Base-by-base conservation (phyloP, 2,329 filamentous ascomycete species). In the Paracorniculantispora psalliotae region DNA sequence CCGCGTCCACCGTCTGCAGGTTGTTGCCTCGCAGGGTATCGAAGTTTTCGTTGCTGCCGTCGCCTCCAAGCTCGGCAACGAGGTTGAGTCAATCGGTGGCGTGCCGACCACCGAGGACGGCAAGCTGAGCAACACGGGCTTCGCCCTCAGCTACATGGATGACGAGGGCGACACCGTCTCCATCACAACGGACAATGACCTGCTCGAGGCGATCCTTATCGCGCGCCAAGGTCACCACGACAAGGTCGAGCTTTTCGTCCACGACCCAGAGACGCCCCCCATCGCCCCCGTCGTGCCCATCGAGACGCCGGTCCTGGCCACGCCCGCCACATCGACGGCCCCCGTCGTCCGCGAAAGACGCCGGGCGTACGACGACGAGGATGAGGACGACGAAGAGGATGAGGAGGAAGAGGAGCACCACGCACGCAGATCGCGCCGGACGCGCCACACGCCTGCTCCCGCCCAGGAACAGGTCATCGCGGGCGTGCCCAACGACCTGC, bases 81-180 rank as follows among this genome's bases (percentile, higher is more conserved):
- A 99, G 74, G 81, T 90, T 17, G 91, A 94, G 4, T 80, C 85
- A 25, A 88, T 99, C 65, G 94, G 94, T 55, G 94, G 94, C 46
- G 80, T 83, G 50, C 90, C 93, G 1, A 80, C 77, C 0, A 88
- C 92, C 21, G 88, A 92, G 59, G 88, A 96, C 25, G 92, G 91
- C 67, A 88, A 86, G 69, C 79, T 96, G 44, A 85, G 86, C 51
- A 82, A 84, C 54, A 81, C 84, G 37, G 94, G 94, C 7, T 99
- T 93, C 69, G 94, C 93, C 28, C 79, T 99, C 62, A 96, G 92
- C 79, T 99, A 97, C 70, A 80, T 97, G 65, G 94, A 99, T 71
- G 93, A 97, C 67, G 94, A 99, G 71, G 93, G 94, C 59, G 94
- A 99, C 71, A 92, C 91, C 0, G 92, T 99, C 17, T 96, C 92